phyloP scores from a whole-genome alignment of 106 monocot species.

The Hemerocallis citrina region DNA sequence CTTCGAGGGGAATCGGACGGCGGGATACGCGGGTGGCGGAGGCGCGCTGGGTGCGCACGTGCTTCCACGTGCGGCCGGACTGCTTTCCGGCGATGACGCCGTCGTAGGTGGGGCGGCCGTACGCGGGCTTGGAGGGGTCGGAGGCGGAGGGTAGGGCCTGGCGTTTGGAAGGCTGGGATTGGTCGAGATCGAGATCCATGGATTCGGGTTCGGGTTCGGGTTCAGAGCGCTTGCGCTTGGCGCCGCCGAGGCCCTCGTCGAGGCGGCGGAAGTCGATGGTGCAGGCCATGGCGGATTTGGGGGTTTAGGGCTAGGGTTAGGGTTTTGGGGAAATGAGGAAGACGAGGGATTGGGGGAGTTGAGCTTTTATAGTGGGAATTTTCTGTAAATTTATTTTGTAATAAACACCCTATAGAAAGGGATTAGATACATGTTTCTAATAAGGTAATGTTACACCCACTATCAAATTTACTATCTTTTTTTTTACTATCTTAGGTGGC shows the following conservation, averaged over 20 bases:
- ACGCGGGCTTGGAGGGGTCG: constrained; percentile 54
- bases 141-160: constrained; percentile 54
- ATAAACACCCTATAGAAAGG: too few species aligned
- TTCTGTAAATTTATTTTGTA: too few species aligned
- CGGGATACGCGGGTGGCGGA: constrained; percentile 52
- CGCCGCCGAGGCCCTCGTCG: constrained; percentile 90
- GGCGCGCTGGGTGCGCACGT: constrained; percentile 54
- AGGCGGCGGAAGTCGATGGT: constrained; percentile 80
- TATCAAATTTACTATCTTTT: too few species aligned
- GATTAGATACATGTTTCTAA: too few species aligned
- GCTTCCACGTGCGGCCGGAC: constrained; percentile 96
- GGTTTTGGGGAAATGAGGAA: constrained; percentile 6
- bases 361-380: too few species aligned
- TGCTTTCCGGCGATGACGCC: constrained; percentile 74
- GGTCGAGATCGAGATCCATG: constrained; percentile 46
- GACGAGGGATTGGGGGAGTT: background rate
- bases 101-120: constrained; percentile 74
- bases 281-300: constrained; percentile 55
- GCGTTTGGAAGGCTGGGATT: constrained; percentile 38
- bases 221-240: constrained; percentile 48
- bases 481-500: too few species aligned
- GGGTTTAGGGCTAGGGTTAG: constrained; percentile 5
- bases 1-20: constrained; percentile 34
- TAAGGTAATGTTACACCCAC: too few species aligned
- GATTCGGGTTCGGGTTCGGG: constrained; percentile 8